Evolutionary conservation across 805 yeast species (phyloP), one percentile per base, ranked within the genome.

Genomic region (Kazachstania bromeliacearum): DNA sequence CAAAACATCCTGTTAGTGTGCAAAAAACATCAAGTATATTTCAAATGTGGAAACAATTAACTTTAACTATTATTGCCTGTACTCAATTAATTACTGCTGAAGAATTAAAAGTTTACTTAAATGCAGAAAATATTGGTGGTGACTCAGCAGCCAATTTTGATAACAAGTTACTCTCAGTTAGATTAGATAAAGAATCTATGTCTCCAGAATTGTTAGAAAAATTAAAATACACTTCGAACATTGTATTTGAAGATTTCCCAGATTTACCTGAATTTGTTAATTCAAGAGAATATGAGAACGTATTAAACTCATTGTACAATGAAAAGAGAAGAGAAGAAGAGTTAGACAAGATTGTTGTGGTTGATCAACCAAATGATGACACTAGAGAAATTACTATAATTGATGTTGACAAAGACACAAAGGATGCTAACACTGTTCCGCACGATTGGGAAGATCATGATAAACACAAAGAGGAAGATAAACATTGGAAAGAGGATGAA

Each of bases 181-280:
- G 42, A 31, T 20, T 45, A 19, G 51, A 50, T 23, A 45, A 39
- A 16, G 41, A 34, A n/a, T 35, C 40, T 2, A 33, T 50, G 28
- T 40, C 53, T 12, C 45, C 51, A 17, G 53, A 48, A 33, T 34
- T 49, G 5, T 18, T 51, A 13, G 46, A 45, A 28, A 39, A 43
- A 24, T 31, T 54, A 31, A 39, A 43, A 31, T 40, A 37, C 9
- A 42, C 50, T 17, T 48, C 57, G 0, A 53, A 51, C 36, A 44
- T 52, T 36, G 43, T 51, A 2, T 45, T 54, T 41, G 46, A 53
- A 22, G 51, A 50, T 39, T 34, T 51, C 14, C 53, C 53, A n/a
- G 51, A 43, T 6, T 23, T 47, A 27, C 59, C 57, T 15, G 51
- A 52, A 36, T 54, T 54, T 38, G 42, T 53, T 19, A 53, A 46